A percentile compares a stretch with the other conserved stretches of the same genome.
These are phyloP conservation scores for Daphne laureola DNA, from an alignment of 441 rosid genomes.

Conservation along the genomic window DNA sequence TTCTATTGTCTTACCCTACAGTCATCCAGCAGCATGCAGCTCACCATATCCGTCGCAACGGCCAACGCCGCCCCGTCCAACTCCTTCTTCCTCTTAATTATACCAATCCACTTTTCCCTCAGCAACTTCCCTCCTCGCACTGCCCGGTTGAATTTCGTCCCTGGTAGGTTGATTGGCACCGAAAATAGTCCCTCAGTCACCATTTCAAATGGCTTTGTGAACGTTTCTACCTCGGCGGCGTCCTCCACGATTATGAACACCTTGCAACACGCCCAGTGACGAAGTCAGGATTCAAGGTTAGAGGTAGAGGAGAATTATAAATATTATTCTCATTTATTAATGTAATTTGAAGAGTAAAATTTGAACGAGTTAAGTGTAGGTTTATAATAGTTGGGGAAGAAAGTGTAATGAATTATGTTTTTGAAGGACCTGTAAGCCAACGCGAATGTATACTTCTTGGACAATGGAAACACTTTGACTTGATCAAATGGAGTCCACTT, in stretches of 20 bases:
- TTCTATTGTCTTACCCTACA: too few species aligned
- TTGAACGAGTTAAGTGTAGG: too few species aligned
- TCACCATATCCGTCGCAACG: slow-evolving; percentile 15
- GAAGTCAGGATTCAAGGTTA: background rate
- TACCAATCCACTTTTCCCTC: slow-evolving; percentile 15
- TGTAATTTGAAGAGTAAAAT: too few species aligned
- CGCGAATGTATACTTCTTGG: slow-evolving; percentile 28
- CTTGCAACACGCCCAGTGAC: slow-evolving; percentile 4
- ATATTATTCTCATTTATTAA: too few species aligned
- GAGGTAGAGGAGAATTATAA: too few species aligned
- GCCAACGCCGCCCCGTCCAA: background rate
- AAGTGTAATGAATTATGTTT: too few species aligned
- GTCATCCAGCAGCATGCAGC: slow-evolving; percentile 19
- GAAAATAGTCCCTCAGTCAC: slow-evolving; percentile 25
- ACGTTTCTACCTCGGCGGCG: slow-evolving; percentile 12
- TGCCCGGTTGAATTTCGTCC: slow-evolving; percentile 26
- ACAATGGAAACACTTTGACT: slow-evolving; percentile 23
- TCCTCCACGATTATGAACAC: slow-evolving; percentile 28
- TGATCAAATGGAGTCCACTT: slow-evolving; percentile 19
- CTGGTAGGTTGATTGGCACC: slow-evolving; percentile 27
- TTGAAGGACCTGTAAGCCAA: slow-evolving; percentile 13
- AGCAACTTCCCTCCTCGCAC: slow-evolving; percentile 24
- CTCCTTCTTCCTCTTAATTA: slow-evolving; percentile 20
- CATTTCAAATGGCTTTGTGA: slow-evolving; percentile 18
- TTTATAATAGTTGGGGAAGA: too few species aligned